A percentile compares a stretch with the other conserved stretches of the same genome.
Evolutionary conservation across 371 early-diverging fungal species (phyloP).

Genomic region (Gilbertella persicaria): DNA sequence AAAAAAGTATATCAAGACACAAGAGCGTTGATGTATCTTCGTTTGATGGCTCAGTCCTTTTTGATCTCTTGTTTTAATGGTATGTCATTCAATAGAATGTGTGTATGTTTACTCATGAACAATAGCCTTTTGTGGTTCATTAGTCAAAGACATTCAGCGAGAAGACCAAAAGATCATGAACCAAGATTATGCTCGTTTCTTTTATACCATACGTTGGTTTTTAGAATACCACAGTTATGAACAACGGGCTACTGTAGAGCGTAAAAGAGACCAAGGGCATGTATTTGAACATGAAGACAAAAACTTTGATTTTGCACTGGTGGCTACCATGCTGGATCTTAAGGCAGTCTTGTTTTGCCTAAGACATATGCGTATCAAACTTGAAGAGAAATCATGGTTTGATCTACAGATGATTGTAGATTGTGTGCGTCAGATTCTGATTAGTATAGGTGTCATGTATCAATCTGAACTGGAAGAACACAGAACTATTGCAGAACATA

Average conservation of each 20-base stretch:
- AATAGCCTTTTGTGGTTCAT: conserved; percentile 57
- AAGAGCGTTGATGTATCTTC: conserved; percentile 24
- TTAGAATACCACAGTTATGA: conserved; percentile 37
- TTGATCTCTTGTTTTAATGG: conserved; percentile 67
- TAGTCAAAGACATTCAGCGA: conserved; percentile 63
- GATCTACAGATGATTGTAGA: conserved; percentile 59
- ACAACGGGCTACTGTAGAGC: conserved; percentile 10
- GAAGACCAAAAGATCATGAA: conserved; percentile 58
- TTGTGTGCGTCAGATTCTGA: conserved; percentile 65
- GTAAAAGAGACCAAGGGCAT: conserved; percentile 11
- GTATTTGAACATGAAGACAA: conserved; percentile 8
- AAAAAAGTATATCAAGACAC: conserved; percentile 29
- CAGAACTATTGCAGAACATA: conserved; percentile 60
- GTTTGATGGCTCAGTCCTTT: conserved; percentile 45
- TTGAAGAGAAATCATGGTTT: conserved; percentile 60
- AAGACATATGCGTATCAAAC: conserved; percentile 43
- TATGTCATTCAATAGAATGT: conserved; percentile 25
- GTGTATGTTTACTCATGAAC: not conserved
- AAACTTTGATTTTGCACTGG: conserved; percentile 56
- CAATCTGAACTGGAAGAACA: conserved; percentile 51
- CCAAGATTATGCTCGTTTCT: conserved; percentile 46
- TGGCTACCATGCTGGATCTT: conserved; percentile 57
- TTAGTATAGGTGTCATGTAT: conserved; percentile 55
- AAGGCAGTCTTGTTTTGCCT: conserved; percentile 52
- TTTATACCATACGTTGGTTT: conserved; percentile 42